Conservation (phyloP, 805 yeast genomes). For the Zygotorulaspora sp. region DNA sequence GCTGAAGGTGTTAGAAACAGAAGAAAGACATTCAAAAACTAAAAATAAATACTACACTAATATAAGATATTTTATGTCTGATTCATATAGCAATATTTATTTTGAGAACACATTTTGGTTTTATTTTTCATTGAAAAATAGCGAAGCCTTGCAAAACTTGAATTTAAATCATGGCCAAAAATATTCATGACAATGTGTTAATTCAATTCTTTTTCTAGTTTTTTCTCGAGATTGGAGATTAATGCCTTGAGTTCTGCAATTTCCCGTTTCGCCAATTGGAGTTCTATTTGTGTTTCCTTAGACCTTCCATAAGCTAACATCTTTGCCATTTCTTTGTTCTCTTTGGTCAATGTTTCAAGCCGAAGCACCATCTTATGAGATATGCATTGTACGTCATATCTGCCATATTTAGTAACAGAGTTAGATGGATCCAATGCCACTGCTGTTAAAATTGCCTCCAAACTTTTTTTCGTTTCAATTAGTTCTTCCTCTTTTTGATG, state of each 20-base stretch:
- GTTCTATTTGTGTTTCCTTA: conserved; percentile 63
- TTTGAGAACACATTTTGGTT: no score
- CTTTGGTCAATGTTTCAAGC: conserved; percentile 55
- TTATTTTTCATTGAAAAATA: neutral
- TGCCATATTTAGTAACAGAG: conserved; percentile 47
- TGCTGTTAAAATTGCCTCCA: conserved; percentile 61
- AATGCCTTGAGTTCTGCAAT: conserved; percentile 42
- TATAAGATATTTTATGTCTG: no score
- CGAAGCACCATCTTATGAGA: conserved; percentile 68
- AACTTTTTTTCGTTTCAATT: conserved; percentile 53
- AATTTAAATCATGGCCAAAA: no score
- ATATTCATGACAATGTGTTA: no score
- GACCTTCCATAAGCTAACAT: conserved; percentile 74
- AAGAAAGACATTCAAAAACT: conserved; percentile 46
- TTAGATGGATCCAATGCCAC: conserved; percentile 48
- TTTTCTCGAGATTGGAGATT: conserved; percentile 7
- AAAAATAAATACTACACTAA: no score
- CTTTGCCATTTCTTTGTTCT: conserved; percentile 64
- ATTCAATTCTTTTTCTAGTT: neutral
- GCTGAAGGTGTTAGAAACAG: conserved; percentile 78
- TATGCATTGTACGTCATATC: conserved; percentile 69
- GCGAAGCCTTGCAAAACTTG: conserved; percentile 3
- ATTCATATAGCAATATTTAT: no score
- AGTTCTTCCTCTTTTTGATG: conserved; percentile 48
- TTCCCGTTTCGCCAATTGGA: conserved; percentile 54